Base-by-base conservation (phyloP, 139 green algal genomes). In the Closterium sp. region DNA sequence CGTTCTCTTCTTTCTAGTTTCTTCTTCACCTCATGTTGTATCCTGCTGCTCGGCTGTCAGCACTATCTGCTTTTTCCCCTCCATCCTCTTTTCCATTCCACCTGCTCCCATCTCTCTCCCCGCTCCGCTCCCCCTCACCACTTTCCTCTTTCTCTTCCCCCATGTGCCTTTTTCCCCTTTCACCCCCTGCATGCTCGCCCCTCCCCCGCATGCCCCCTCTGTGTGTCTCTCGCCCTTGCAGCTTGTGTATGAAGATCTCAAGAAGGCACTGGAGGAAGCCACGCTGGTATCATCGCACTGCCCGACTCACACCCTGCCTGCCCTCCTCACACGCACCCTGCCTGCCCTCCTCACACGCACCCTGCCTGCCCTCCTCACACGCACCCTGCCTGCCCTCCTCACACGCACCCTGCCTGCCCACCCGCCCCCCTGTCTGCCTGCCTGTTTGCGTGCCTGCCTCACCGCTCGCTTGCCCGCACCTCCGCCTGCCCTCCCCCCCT, bases 201-300 rank as follows among this genome's bases (percentile, higher is more conserved):
- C 62, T 27, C 19, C 62, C 62, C 19, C 9, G 17, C 62, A 22
- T 79, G 62, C 9, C 17, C 19, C 11, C 62, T 62, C 42, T 62
- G 42, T 79, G 19, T 50, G 38, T 50, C 38, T 50, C 38, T 50
- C 38, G 38, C 38, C 62, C 62, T 79, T 3, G 21, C 89, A 92
- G 89, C 24, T 92, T 70, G 89, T 92, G 34, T 84, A 92, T 22
- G 89, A 92, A 27, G 89, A 92, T 34, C 34, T 92, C 22, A 92
- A 92, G 86, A 73, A 30, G 42, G 34, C 89, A 10, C 86, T 92
- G 42, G 89, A 92, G 34, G 89, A 92, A 89, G 89, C 89, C 28
- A 92, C 89, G 31, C 42, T 73, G 89, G 89, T 92, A 89, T 13
- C 21, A 30, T 31, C 9, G n/a, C 85, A 30, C 85, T 30, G 9